Percentiles rank a stretch among this genome's conserved stretches.
Conservation (phyloP, 805 yeast genomes). For the Millerozyma acaciae region DNA sequence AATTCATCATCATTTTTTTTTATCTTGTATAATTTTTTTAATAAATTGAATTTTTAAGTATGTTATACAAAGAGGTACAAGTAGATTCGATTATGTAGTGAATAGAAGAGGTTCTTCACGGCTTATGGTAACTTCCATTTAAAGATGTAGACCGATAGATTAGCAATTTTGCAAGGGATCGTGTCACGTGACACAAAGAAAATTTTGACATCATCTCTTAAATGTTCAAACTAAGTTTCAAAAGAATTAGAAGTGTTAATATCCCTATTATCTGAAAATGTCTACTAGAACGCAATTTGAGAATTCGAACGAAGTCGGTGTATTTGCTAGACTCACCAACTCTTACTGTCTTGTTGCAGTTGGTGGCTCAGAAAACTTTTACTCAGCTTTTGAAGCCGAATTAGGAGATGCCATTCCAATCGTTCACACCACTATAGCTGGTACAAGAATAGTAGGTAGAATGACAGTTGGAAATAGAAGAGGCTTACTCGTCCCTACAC, state of each 20-base stretch:
- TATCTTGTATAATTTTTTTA: neutral
- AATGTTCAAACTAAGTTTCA: too few relatives aligned
- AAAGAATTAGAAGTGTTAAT: too few relatives aligned
- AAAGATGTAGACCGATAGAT: too few relatives aligned
- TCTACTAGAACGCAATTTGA: slow-evolving; percentile 48
- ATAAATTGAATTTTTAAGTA: neutral
- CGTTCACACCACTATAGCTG: slow-evolving; percentile 96
- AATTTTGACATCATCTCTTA: too few relatives aligned
- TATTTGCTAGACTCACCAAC: slow-evolving; percentile 91
- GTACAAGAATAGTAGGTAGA: slow-evolving; percentile 96
- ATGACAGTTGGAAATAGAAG: slow-evolving; percentile 98
- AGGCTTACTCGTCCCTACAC: slow-evolving; percentile 94
- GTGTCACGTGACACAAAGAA: too few relatives aligned
- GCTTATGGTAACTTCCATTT: too few relatives aligned
- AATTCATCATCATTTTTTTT: neutral
- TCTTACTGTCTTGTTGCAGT: slow-evolving; percentile 94
- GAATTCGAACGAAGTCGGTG: slow-evolving; percentile 69
- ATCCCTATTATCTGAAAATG: too few relatives aligned
- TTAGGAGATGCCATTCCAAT: slow-evolving; percentile 95
- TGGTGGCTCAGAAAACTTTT: slow-evolving; percentile 83
- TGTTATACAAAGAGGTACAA: too few relatives aligned
- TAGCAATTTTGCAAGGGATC: too few relatives aligned
- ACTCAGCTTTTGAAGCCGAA: slow-evolving; percentile 96
- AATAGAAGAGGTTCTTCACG: too few relatives aligned
- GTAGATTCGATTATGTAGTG: too few relatives aligned